These are phyloP conservation scores for Diaporthe vaccinii DNA, from an alignment of 2,329 filamentous ascomycete genomes.

Conservation along the genomic window DNA sequence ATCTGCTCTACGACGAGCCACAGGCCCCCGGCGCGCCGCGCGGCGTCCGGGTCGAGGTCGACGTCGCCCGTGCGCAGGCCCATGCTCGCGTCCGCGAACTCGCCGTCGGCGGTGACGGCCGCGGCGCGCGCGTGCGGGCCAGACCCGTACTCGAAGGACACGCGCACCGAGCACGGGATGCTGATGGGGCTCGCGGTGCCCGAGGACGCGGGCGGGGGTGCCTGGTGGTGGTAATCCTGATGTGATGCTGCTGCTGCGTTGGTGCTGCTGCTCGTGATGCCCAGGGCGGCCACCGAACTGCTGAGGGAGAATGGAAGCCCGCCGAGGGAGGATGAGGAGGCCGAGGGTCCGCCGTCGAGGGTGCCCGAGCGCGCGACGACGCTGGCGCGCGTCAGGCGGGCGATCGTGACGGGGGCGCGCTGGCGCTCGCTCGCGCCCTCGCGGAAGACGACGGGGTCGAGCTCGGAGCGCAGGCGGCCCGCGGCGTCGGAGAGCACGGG, in stretches of 20 bases:
- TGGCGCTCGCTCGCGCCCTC: slow-evolving; percentile 60
- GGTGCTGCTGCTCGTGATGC: slow-evolving; percentile 43
- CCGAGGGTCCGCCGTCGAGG: slow-evolving; percentile 25
- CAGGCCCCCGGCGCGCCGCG: slow-evolving; percentile 65
- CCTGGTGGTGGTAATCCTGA: slow-evolving; percentile 49
- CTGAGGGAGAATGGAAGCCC: neutral
- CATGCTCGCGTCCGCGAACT: slow-evolving; percentile 77
- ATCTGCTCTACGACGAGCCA: slow-evolving; percentile 89
- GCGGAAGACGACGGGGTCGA: slow-evolving; percentile 53
- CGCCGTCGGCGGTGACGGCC: slow-evolving; percentile 77
- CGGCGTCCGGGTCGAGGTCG: slow-evolving; percentile 77
- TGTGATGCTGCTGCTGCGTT: slow-evolving; percentile 46
- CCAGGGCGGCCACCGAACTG: slow-evolving; percentile 34
- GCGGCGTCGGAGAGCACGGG: slow-evolving; percentile 80
- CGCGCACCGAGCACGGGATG: slow-evolving; percentile 64
- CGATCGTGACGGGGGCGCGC: slow-evolving; percentile 55
- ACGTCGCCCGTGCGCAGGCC: slow-evolving; percentile 80
- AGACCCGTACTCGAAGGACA: slow-evolving; percentile 80
- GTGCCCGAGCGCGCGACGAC: slow-evolving; percentile 58
- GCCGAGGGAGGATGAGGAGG: neutral
- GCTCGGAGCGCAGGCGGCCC: slow-evolving; percentile 75
- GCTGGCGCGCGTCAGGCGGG: slow-evolving; percentile 72
- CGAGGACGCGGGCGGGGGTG: slow-evolving; percentile 36
- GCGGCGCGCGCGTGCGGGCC: slow-evolving; percentile 77
- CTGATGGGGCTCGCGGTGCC: slow-evolving; percentile 42